Conservation (phyloP, 2,329 filamentous ascomycete genomes). For the Fusarium sp. region DNA sequence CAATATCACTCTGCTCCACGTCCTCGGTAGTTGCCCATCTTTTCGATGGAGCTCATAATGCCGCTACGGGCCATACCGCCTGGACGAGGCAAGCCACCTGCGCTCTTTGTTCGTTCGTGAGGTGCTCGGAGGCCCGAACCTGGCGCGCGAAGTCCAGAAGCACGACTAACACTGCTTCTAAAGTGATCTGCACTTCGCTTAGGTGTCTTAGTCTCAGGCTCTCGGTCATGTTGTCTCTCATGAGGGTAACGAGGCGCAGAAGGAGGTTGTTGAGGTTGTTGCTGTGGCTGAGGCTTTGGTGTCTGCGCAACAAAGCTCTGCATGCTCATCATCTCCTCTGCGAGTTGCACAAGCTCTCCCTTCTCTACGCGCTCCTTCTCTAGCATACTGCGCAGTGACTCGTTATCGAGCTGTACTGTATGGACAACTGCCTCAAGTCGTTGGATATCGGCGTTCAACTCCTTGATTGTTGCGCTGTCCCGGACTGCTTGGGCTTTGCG, state of each 20-base stretch:
- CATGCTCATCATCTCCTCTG: conserved; percentile 86
- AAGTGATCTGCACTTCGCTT: conserved; percentile 46
- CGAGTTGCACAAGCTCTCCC: conserved; percentile 82
- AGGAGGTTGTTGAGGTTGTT: conserved; percentile 37
- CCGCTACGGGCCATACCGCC: conserved; percentile 69
- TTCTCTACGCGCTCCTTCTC: conserved; percentile 84
- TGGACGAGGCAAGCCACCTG: conserved; percentile 61
- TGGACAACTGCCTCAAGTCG: conserved; percentile 79
- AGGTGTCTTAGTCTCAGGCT: conserved; percentile 51
- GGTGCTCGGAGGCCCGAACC: conserved; percentile 58
- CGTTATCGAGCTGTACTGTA: conserved; percentile 77
- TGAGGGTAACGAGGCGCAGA: conserved; percentile 39
- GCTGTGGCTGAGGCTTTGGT: conserved; percentile 40
- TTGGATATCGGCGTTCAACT: conserved; percentile 78
- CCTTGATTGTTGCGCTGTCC: conserved; percentile 74
- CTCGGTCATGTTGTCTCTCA: conserved; percentile 38
- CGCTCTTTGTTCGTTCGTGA: conserved; percentile 61
- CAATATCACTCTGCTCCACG: conserved; percentile 50
- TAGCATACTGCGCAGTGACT: conserved; percentile 71
- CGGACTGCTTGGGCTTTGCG: conserved; percentile 69
- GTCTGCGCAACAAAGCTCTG: conserved; percentile 59
- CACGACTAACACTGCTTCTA: conserved; percentile 63
- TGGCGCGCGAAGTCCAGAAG: conserved; percentile 72
- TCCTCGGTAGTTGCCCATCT: conserved; percentile 77
- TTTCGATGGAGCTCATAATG: conserved; percentile 87